Base-by-base conservation (phyloP, 257 asterid genomes). In the Echium plantagineum region DNA sequence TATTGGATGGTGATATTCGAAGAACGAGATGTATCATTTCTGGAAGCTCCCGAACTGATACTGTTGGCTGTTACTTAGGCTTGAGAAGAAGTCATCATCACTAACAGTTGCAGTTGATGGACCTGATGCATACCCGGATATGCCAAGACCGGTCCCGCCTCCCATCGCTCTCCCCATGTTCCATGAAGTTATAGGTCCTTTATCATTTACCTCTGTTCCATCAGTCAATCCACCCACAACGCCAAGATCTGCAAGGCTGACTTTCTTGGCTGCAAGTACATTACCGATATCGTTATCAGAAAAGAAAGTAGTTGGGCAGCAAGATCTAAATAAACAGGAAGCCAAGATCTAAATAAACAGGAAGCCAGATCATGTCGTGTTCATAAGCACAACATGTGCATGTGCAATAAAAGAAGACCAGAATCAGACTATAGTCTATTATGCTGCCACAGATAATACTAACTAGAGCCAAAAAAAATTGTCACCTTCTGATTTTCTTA, bases 191-290 rank as follows among this genome's bases (percentile, higher is more conserved):
- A 83, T 49, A 53, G 78, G 71, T 35, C 86, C 95, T 75, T 76
- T 79, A 52, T 81, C 82, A 71, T 76, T 84, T 65, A 81, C 91
- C 47, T 81, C 89, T 9, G 75, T 68, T 46, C 80, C 86, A 60
- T 74, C 90, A 15, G 61, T 72, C 68, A 84, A 69, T 55, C 94
- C 87, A 24, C 95, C 93, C 21, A 86, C 80, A 9, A 84, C 75
- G 52, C 97, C 97, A 22, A 86, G 85, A 75, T 78, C 94, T 51
- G 97, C 74, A 66, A 89, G 84, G 83, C 81, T 81, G 20, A 79
- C 90, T 79, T 86, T 86, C 74, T 83, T 84, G 63, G 97, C 95
- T 86, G 95, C 80, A 57, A 52, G 61, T 48, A 74, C 7, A 58
- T 22, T 55, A 69, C 55, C n/a, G 24, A 63, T 38, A 57, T 47